Conservation (phyloP, 2,329 filamentous ascomycete genomes). For the Colletotrichum spinosum region DNA sequence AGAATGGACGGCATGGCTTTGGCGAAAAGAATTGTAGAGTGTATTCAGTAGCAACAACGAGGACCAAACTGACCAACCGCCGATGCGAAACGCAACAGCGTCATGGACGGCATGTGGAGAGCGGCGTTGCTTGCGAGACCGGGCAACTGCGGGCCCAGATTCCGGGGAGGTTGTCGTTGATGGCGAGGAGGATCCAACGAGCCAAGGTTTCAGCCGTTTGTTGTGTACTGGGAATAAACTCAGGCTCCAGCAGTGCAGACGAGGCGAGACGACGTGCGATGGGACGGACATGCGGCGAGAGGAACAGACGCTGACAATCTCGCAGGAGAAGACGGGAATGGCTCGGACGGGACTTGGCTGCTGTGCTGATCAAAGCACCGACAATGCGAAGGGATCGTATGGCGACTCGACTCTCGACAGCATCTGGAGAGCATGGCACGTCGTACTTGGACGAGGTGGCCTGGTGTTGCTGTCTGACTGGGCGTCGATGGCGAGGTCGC, state of each 20-base stretch:
- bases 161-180: slow-evolving; percentile 8
- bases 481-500: no score
- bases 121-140: slow-evolving; percentile 17
- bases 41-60: neutral
- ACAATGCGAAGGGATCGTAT: neutral
- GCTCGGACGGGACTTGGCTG: slow-evolving; percentile 7
- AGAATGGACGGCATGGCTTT: neutral
- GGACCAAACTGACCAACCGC: neutral
- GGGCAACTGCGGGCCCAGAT: slow-evolving; percentile 1
- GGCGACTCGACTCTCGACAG: no score
- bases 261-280: neutral
- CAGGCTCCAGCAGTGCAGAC: neutral
- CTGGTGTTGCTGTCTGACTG: no score
- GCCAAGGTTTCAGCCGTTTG: neutral
- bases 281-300: slow-evolving; percentile 1
- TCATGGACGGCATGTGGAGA: slow-evolving; percentile 6
- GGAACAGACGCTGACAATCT: slow-evolving; percentile 30
- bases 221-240: neutral
- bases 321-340: slow-evolving; percentile 2
- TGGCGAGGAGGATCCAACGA: neutral
- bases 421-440: no score
- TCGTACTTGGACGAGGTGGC: no score
- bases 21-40: neutral
- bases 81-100: slow-evolving; percentile 5
- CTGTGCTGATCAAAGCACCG: slow-evolving; percentile 8